Percentiles rank a stretch among this genome's conserved stretches.
Conservation (phyloP, 148 eudicot genomes). For the Diospyros lotus region DNA sequence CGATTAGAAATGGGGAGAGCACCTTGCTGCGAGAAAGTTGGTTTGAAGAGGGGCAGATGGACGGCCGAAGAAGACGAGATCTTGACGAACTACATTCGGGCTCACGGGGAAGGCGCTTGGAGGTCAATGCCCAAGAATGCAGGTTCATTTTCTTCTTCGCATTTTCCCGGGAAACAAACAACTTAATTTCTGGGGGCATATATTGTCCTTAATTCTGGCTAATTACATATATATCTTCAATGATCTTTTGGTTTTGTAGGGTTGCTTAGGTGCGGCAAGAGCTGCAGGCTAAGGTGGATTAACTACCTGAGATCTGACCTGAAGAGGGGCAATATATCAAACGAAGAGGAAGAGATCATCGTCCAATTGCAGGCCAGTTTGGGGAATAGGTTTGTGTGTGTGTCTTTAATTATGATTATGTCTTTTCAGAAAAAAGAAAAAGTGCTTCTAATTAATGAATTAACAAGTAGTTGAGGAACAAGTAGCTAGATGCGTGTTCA, state of each 20-base stretch:
- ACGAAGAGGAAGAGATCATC: slow-evolving; percentile 61
- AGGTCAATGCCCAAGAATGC: slow-evolving; percentile 87
- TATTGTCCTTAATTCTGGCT: not conserved
- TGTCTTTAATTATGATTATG: too few relatives aligned
- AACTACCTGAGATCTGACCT: slow-evolving; percentile 70
- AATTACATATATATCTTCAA: not conserved
- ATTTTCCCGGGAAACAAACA: not conserved
- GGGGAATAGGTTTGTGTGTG: slow-evolving; percentile 50
- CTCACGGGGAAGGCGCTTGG: slow-evolving; percentile 92
- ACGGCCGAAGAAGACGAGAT: slow-evolving; percentile 67
- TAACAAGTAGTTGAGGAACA: too few relatives aligned
- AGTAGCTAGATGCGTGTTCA: too few relatives aligned
- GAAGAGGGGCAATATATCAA: slow-evolving; percentile 77
- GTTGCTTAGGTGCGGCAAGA: slow-evolving; percentile 79
- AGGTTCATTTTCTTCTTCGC: slow-evolving; percentile 28
- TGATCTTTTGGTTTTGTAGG: slow-evolving; percentile 29
- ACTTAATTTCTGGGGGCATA: not conserved
- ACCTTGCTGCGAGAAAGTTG: slow-evolving; percentile 85
- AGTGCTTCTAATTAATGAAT: too few relatives aligned
- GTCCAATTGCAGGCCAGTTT: slow-evolving; percentile 51
- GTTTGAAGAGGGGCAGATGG: slow-evolving; percentile 81
- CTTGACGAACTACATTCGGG: slow-evolving; percentile 49
- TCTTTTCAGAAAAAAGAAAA: too few relatives aligned
- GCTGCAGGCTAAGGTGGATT: slow-evolving; percentile 91
- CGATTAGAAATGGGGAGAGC: slow-evolving; percentile 60